Evolutionary conservation across 768 basidiomycete genomes (phyloP).

Genomic region (Pholiota molesta): DNA sequence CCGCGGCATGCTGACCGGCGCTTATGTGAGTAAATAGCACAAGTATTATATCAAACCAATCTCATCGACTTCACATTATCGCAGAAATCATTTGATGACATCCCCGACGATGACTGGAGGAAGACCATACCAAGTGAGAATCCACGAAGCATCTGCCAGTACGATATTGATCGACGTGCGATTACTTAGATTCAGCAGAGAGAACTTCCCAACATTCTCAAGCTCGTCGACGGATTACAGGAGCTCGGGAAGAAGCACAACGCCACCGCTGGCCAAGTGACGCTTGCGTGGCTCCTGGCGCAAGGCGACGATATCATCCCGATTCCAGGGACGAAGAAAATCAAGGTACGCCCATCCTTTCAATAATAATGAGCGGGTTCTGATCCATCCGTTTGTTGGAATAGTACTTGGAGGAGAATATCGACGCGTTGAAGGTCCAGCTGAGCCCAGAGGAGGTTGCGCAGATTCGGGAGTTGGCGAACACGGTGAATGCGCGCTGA

Average conservation of each 20-base stretch:
- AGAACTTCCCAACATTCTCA: slow-evolving; percentile 49
- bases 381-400: not conserved
- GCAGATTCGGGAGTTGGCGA: slow-evolving; percentile 38
- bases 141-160: no score
- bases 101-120: slow-evolving; percentile 45
- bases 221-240: slow-evolving; percentile 41
- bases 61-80: not conserved
- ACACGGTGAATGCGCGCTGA: slow-evolving; percentile 29
- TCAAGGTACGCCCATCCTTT: slow-evolving; percentile 24
- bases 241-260: slow-evolving; percentile 41
- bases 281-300: slow-evolving; percentile 52
- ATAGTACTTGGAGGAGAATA: slow-evolving; percentile 48
- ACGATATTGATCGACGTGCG: no score
- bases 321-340: slow-evolving; percentile 50
- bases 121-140: slow-evolving; percentile 35
- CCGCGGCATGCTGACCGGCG: slow-evolving; percentile 50
- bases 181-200: slow-evolving; percentile 12
- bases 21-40: slow-evolving; percentile 14
- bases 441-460: slow-evolving; percentile 40
- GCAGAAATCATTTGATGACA: slow-evolving; percentile 39
- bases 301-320: slow-evolving; percentile 52
- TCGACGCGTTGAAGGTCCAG: slow-evolving; percentile 34
- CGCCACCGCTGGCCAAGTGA: slow-evolving; percentile 48
- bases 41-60: not conserved
- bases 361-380: not conserved